Base-by-base conservation (phyloP, 2,329 filamentous ascomycete genomes). In the Botrytis fabae region DNA sequence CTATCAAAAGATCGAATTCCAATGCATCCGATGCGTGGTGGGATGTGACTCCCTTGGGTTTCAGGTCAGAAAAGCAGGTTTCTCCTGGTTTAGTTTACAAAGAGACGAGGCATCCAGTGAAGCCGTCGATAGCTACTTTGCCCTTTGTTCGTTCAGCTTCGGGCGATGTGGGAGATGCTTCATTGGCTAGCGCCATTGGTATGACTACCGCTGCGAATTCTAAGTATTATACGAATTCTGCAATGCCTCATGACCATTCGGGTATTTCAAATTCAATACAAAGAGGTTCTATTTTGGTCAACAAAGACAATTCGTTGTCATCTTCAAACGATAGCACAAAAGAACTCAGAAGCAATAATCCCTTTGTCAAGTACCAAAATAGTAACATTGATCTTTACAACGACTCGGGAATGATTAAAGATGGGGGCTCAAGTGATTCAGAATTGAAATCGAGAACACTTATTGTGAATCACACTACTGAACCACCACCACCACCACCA, bases 1-100 rank as follows among this genome's bases (percentile, higher is more conserved):
- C 77, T 44, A 78, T 75, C 73, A 79, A 64, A 74, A 80, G 75
- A 51, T 73, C 75, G 73, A 80, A 75, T 65, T 79, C 77, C 60
- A 77, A 77, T 51, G 76, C 76, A 44, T 80, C 78, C 4, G 81
- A 82, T 44, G 80, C 81, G 44, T 84, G 82, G 82, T 85, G 84
- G 83, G 74, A 77, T 60, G 63, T 69, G 32, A 75, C 69, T 22
- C 59, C 73, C 28, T 70, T 72, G 22, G 73, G 71, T 18, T 63
- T 72, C 18, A 54, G 78, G 38, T 74, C 73, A 46, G 78, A 78
- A 59, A 73, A 76, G 57, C 44, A 38, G 9, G 76, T 75, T 38
- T 71, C 74, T 12, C 32, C 38, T 25, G 73, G 65, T 8, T 22
- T 69, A 66, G 74, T 46, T 74, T 69, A 79, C 35, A 72, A 70